Conservation (phyloP, 192 early-diverging fungal genomes). For the Obelidium mucronatum region DNA sequence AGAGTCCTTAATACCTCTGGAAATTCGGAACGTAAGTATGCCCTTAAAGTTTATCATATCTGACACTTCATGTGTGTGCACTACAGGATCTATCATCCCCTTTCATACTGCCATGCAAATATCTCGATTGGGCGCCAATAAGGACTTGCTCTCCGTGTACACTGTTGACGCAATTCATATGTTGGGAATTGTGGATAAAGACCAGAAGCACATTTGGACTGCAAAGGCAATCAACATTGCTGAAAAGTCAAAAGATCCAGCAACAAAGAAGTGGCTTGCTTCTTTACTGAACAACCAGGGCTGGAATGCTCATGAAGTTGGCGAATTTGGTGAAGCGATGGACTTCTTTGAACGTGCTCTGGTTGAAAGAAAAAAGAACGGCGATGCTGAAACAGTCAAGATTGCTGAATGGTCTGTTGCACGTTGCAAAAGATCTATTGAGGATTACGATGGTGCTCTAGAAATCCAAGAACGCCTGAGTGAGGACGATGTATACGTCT, state of each 20-base stretch:
- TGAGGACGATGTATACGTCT: constrained; percentile 8
- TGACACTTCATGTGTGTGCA: no score
- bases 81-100: constrained; percentile 2
- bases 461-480: background rate
- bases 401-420: constrained; percentile 21
- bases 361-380: background rate
- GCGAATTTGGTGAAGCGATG: background rate
- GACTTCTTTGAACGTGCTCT: constrained; percentile 7
- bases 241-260: background rate
- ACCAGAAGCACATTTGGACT: background rate
- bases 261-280: background rate
- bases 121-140: background rate
- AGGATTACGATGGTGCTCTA: background rate
- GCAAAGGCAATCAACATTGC: background rate
- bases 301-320: background rate
- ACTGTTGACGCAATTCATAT: constrained; percentile 13
- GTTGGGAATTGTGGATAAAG: constrained; percentile 14
- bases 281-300: background rate
- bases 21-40: background rate
- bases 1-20: background rate
- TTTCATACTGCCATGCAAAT: constrained; percentile 11
- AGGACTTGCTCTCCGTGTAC: background rate
- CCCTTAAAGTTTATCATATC: no score
- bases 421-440: constrained; percentile 1
- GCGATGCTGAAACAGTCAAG: background rate